Evolutionary conservation across 75 land plant species (phyloP), one percentile per base, ranked within the genome.

Genomic region (Picea sitchensis): DNA sequence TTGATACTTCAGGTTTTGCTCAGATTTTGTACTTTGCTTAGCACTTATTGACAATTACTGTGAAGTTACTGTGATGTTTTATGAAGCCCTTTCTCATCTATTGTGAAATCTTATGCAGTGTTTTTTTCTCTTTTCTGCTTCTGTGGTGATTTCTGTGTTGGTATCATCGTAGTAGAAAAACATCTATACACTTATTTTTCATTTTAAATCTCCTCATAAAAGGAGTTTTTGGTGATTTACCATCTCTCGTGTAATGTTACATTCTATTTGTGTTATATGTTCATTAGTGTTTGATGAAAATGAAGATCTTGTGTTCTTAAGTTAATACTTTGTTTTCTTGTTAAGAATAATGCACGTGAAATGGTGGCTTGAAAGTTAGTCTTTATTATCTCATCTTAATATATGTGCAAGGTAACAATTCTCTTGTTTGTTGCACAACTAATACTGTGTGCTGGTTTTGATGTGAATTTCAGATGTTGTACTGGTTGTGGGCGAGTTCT

Each of bases 401-500:
- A 65, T 20, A 54, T 76, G 72, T 76, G 51, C 56, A n/a, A 9
- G 51, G 17, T 58, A 54, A 31, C 15, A 23, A 4, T 38, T 47
- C 3, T 79, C 15, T 68, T n/a, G 61, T 8, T 57, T 26, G 54
- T 61, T 78, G 32, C 44, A 54, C 56, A 34, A 3, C 14, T 77
- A 59, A 68, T 31, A 60, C 11, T 34, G 36, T 18, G 14, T 34
- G 21, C 11, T 64, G 62, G 34, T 58, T 76, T 63, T 80, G 61
- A 41, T 36, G n/a, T 80, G 79, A 63, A n/a, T 38, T 47, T 65
- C 85, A 82, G 86, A 76, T 91, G 91, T 61, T 93, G 95, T 78
- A 80, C 86, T 59, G 80, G 77, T 30, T 94, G 96, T 77, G 96
- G 96, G 57, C 84, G 83, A 77, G 90, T 94, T 21, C 57, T 90